phyloP scores from a whole-genome alignment of 306 rosid species.

The Trifolium fragiferum region DNA sequence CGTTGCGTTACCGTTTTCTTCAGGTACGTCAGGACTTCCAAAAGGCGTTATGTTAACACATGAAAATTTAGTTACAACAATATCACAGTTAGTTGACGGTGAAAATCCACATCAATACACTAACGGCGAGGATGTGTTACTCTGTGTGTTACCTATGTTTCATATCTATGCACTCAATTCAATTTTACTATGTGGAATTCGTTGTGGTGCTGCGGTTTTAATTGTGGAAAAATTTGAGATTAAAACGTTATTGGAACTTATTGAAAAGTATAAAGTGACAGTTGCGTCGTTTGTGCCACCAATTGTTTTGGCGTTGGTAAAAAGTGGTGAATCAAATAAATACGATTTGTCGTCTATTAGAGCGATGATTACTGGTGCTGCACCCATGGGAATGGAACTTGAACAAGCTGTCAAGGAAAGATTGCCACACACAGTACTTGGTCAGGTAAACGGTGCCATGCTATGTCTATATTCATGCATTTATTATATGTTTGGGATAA shows the following conservation, averaged over 20 bases:
- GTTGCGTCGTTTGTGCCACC: slow-evolving; percentile 82
- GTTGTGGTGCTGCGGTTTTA: slow-evolving; percentile 74
- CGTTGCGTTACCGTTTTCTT: slow-evolving; percentile 81
- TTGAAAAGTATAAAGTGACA: slow-evolving; percentile 61
- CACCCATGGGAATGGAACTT: slow-evolving; percentile 77
- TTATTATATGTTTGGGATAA: background rate
- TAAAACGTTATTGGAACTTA: slow-evolving; percentile 46
- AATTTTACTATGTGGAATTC: slow-evolving; percentile 63
- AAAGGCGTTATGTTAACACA: slow-evolving; percentile 90
- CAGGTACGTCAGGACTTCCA: slow-evolving; percentile 77
- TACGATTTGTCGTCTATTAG: slow-evolving; percentile 76
- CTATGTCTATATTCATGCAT: background rate
- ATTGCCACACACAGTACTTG: slow-evolving; percentile 67
- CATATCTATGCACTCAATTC: slow-evolving; percentile 82
- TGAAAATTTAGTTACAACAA: slow-evolving; percentile 62
- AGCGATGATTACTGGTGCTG: slow-evolving; percentile 72
- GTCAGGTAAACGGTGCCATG: slow-evolving; percentile 55
- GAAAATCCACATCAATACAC: slow-evolving; percentile 71
- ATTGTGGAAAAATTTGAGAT: slow-evolving; percentile 69
- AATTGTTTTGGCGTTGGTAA: slow-evolving; percentile 65
- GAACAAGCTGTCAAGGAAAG: slow-evolving; percentile 60
- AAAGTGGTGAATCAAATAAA: slow-evolving; percentile 49
- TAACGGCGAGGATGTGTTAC: slow-evolving; percentile 61
- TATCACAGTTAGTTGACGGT: slow-evolving; percentile 77
- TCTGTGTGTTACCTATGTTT: slow-evolving; percentile 81